These are phyloP conservation scores for Pichia sp. DNA, from an alignment of 1,139 yeast genomes.

Conservation along the genomic window DNA sequence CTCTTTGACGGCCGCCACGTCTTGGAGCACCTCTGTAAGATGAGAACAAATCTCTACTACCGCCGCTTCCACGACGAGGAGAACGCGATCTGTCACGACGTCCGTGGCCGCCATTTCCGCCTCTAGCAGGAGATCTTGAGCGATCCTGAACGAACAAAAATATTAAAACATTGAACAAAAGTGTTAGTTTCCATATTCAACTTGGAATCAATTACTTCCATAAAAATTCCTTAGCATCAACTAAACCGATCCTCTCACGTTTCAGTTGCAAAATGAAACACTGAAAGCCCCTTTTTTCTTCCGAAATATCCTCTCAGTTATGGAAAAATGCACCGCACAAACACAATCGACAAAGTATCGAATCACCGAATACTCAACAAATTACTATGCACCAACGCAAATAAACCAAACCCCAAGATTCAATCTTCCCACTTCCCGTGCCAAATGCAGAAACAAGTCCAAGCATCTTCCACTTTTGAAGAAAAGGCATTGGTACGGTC, in stretches of 20 bases:
- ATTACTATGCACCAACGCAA: constrained; percentile 1
- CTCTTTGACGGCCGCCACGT: constrained; percentile 11
- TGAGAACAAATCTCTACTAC: constrained; percentile 7
- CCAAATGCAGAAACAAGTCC: not conserved
- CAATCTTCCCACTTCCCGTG: not conserved
- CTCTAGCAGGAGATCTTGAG: constrained; percentile 34
- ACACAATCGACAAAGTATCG: constrained; percentile 6
- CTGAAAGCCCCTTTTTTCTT: no score
- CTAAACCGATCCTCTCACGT: not conserved
- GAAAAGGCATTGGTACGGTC: not conserved
- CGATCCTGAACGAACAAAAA: constrained; percentile 27
- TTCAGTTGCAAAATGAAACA: no score
- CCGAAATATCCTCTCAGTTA: not conserved
- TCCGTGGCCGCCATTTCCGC: constrained; percentile 28
- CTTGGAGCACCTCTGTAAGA: constrained; percentile 17
- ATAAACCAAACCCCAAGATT: not conserved
- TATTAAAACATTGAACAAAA: not conserved
- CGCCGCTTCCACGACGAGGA: constrained; percentile 27
- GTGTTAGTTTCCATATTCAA: constrained; percentile 6
- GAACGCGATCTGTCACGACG: constrained; percentile 30
- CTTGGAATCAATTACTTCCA: not conserved
- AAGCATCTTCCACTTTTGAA: not conserved
- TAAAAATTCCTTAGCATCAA: not conserved
- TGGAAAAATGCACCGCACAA: not conserved
- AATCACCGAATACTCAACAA: constrained; percentile 3